Evolutionary conservation across 2,329 filamentous ascomycete genomes (phyloP).

Genomic region (Aspergillus aculeatus): DNA sequence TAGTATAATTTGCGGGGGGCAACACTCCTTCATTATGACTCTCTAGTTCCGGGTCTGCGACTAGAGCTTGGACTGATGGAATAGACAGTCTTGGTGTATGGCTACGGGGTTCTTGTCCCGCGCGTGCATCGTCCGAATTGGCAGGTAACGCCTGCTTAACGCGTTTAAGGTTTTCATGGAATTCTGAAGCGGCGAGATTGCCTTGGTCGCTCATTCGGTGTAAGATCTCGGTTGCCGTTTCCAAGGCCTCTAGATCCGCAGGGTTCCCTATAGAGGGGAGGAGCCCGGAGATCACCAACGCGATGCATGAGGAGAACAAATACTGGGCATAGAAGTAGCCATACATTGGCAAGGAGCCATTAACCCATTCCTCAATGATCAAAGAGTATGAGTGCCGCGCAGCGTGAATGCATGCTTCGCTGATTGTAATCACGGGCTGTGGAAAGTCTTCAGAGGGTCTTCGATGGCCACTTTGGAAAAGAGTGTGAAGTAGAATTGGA

Average conservation of each 20-base stretch:
- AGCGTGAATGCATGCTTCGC: conserved; percentile 34
- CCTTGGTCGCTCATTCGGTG: conserved; percentile 28
- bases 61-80: neutral
- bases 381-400: conserved; percentile 32
- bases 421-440: conserved; percentile 30
- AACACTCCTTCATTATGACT: neutral
- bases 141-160: conserved; percentile 15
- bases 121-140: neutral
- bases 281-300: conserved; percentile 31
- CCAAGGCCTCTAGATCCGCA: conserved; percentile 24
- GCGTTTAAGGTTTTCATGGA: conserved; percentile 26
- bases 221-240: conserved; percentile 27
- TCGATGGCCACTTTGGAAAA: conserved; percentile 22
- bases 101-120: conserved; percentile 13
- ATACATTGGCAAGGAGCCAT: conserved; percentile 32
- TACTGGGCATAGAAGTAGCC: conserved; percentile 38
- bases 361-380: conserved; percentile 33
- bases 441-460: conserved; percentile 9
- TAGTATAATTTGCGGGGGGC: conserved; percentile 20
- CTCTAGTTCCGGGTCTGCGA: neutral
- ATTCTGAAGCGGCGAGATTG: conserved; percentile 31
- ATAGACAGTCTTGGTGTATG: neutral
- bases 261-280: conserved; percentile 18
- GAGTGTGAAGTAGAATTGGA: conserved; percentile 35
- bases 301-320: conserved; percentile 33